These are phyloP conservation scores for Singerocomus inundabilis DNA, from an alignment of 1,284 basidiomycete species.

Conservation along the genomic window DNA sequence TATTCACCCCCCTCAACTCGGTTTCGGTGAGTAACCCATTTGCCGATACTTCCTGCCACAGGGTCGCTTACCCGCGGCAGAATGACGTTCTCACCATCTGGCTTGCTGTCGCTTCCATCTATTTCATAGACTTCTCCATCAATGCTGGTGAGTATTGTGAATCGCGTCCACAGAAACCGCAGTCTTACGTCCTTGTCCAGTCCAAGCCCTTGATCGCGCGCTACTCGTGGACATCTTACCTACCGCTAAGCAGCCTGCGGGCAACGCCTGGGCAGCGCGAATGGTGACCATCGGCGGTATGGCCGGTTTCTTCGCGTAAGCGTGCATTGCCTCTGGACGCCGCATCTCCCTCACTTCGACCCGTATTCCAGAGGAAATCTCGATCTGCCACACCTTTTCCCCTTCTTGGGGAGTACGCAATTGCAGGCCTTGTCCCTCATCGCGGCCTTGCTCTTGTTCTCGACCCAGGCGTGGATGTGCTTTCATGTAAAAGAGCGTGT, in stretches of 20 bases:
- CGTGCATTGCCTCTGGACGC: slow-evolving; percentile 10
- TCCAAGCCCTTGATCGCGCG: slow-evolving; percentile 83
- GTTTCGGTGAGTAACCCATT: slow-evolving; percentile 32
- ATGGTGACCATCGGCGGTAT: slow-evolving; percentile 85
- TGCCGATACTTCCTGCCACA: neutral
- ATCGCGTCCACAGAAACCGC: neutral
- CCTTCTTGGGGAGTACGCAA: slow-evolving; percentile 75
- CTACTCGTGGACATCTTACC: slow-evolving; percentile 73
- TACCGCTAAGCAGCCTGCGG: slow-evolving; percentile 73
- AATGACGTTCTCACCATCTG: slow-evolving; percentile 67
- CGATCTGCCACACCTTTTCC: slow-evolving; percentile 62
- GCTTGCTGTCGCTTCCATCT: slow-evolving; percentile 84
- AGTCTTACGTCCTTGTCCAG: slow-evolving; percentile 34
- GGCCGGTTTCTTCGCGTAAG: slow-evolving; percentile 83
- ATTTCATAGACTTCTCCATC: slow-evolving; percentile 89
- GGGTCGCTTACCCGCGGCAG: slow-evolving; percentile 34
- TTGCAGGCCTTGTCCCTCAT: slow-evolving; percentile 72
- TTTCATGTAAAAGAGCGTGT: slow-evolving; percentile 77
- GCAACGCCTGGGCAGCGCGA: slow-evolving; percentile 93
- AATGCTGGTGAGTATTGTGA: slow-evolving; percentile 66
- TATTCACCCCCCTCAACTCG: slow-evolving; percentile 50
- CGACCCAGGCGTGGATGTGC: slow-evolving; percentile 58
- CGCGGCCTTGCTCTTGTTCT: slow-evolving; percentile 52
- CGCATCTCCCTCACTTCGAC: neutral
- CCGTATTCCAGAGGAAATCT: slow-evolving; percentile 61